These are phyloP conservation scores for Parafenestella ontariensis DNA, from an alignment of 2,329 filamentous ascomycete genomes.

Conservation along the genomic window DNA sequence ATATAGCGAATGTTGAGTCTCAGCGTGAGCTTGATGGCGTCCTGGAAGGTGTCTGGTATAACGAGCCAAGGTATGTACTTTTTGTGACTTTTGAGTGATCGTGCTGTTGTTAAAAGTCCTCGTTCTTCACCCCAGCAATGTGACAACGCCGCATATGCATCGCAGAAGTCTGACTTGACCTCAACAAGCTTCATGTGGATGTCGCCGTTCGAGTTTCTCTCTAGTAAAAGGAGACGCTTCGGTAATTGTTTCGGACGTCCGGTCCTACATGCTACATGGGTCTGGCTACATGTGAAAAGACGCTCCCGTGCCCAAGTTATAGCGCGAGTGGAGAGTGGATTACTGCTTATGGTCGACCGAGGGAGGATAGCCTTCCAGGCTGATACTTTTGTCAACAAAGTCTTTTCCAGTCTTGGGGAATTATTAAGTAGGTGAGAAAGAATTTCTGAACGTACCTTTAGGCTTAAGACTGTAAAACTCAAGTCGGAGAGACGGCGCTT, in stretches of 20 bases:
- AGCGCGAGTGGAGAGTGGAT: conserved; percentile 13
- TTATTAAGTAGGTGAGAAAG: not conserved
- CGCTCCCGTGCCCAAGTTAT: conserved; percentile 13
- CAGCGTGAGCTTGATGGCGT: conserved; percentile 9
- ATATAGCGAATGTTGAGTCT: conserved; percentile 27
- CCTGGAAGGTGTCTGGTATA: conserved; percentile 11
- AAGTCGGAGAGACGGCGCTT: conserved; percentile 4
- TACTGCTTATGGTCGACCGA: conserved; percentile 13
- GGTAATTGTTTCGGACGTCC: conserved; percentile 7
- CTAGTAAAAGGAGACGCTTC: conserved; percentile 4
- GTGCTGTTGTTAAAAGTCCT: conserved; percentile 2
- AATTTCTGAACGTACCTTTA: conserved; percentile 8
- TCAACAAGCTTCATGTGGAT: not conserved
- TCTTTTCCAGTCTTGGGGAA: not conserved
- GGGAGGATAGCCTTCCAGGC: conserved; percentile 23
- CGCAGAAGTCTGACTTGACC: not conserved
- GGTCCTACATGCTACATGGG: conserved; percentile 14
- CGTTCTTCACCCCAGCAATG: conserved; percentile 18
- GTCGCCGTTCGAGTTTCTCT: not conserved
- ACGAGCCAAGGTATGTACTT: conserved; percentile 4
- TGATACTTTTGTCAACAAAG: conserved; percentile 2
- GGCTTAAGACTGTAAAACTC: conserved; percentile 20
- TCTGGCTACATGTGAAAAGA: conserved; percentile 9
- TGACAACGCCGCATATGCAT: conserved; percentile 12
- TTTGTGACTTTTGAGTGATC: not conserved